phyloP scores from a whole-genome alignment of 345 rosid species.

The Pelargonium nanum region DNA sequence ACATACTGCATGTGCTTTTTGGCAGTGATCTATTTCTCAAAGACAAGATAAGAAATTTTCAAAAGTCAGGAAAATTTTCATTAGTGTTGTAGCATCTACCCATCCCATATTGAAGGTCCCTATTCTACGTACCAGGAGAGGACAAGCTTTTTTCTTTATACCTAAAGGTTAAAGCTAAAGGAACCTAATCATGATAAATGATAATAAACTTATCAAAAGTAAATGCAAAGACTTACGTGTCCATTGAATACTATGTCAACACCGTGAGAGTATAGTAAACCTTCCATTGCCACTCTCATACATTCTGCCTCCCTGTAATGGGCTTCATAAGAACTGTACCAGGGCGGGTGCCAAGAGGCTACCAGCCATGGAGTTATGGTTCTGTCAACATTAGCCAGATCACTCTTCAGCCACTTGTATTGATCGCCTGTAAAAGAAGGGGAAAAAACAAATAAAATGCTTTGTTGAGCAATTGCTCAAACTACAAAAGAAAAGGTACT shows the following conservation, averaged over 20 bases:
- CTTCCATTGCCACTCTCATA: conserved; percentile 78
- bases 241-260: conserved; percentile 79
- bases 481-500: neutral
- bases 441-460: conserved; percentile 1
- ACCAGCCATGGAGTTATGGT: conserved; percentile 77
- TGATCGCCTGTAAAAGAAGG: conserved; percentile 48
- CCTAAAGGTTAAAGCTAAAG: neutral
- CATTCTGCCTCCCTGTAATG: conserved; percentile 88
- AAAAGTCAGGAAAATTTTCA: no score
- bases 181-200: neutral
- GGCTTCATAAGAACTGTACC: conserved; percentile 72
- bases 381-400: conserved; percentile 49
- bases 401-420: conserved; percentile 66
- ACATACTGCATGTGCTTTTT: no score
- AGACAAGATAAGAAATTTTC: no score
- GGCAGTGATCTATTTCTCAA: no score
- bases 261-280: conserved; percentile 40
- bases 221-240: conserved; percentile 35
- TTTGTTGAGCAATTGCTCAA: neutral
- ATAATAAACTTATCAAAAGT: neutral
- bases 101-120: neutral
- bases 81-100: neutral
- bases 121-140: neutral
- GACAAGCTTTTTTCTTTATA: conserved; percentile 1
- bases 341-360: conserved; percentile 78